Evolutionary conservation across 208 protist species (phyloP).

Genomic region (Crithidia acanthocephali): DNA sequence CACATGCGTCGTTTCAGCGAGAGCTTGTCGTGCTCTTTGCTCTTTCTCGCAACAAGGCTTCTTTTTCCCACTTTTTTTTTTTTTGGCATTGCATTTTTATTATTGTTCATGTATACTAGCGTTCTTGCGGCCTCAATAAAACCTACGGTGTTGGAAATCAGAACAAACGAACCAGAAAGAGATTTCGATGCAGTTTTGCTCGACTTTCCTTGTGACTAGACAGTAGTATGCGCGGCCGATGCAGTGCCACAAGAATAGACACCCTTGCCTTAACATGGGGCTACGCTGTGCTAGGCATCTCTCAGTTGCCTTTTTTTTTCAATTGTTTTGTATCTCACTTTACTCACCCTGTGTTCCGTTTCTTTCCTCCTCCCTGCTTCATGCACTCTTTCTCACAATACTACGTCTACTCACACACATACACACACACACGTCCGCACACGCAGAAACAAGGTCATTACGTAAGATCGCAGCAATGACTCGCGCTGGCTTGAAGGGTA

Average conservation of each 20-base stretch:
- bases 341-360: no score
- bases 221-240: no score
- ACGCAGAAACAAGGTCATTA: constrained; percentile 26
- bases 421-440: background rate
- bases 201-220: no score
- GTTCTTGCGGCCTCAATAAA: background rate
- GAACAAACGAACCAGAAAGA: background rate
- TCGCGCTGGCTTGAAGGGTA: constrained; percentile 80
- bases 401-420: background rate
- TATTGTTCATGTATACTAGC: background rate
- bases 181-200: background rate
- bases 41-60: constrained; percentile 19
- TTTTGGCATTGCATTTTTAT: constrained; percentile 3
- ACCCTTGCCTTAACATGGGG: no score
- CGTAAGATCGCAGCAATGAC: constrained; percentile 50
- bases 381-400: background rate
- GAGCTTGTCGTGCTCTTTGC: background rate
- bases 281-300: no score
- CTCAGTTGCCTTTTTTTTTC: no score
- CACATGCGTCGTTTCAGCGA: background rate
- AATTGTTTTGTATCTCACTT: no score
- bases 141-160: background rate
- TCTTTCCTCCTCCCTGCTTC: no score
- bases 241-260: no score
- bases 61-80: constrained; percentile 24